Percentiles rank a stretch among this genome's conserved stretches.
phyloP scores from a whole-genome alignment of 805 yeast genomes.

The Saccharomycopsis selenospora region DNA sequence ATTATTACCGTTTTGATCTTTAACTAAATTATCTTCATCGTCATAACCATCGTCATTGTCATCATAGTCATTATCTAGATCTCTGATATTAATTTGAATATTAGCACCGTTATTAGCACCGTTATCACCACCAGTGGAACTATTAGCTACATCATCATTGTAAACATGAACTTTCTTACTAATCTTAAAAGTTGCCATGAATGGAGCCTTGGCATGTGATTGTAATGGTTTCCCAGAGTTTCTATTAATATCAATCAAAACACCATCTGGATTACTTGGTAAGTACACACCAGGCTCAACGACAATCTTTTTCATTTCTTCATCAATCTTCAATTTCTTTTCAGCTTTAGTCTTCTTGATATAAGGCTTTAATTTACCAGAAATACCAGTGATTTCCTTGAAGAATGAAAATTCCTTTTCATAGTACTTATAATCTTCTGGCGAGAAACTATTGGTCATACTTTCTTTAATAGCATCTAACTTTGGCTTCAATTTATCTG shows the following conservation, averaged over 20 bases:
- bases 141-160: slow-evolving; percentile 26
- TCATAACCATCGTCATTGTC: slow-evolving; percentile 27
- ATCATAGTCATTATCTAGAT: background rate
- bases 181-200: slow-evolving; percentile 91
- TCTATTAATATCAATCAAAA: slow-evolving; percentile 84
- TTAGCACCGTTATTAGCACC: slow-evolving; percentile 8
- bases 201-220: slow-evolving; percentile 98
- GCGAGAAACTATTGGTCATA: slow-evolving; percentile 57
- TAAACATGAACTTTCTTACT: slow-evolving; percentile 44
- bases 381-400: slow-evolving; percentile 83
- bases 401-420: slow-evolving; percentile 83
- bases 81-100: background rate
- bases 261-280: slow-evolving; percentile 96
- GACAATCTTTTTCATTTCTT: slow-evolving; percentile 76
- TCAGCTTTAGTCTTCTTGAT: slow-evolving; percentile 93
- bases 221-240: slow-evolving; percentile 91
- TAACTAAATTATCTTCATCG: slow-evolving; percentile 18
- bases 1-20: slow-evolving; percentile 16
- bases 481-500: slow-evolving; percentile 76
- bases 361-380: slow-evolving; percentile 91
- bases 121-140: too few relatives aligned
- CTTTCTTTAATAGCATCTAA: slow-evolving; percentile 63
- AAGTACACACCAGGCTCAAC: slow-evolving; percentile 80
- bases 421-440: slow-evolving; percentile 59
- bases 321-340: slow-evolving; percentile 91